Evolutionary conservation across 2,329 filamentous ascomycete genomes (phyloP), one percentile per base, ranked within the genome.

Genomic region (Stachybotrys chartarum): DNA sequence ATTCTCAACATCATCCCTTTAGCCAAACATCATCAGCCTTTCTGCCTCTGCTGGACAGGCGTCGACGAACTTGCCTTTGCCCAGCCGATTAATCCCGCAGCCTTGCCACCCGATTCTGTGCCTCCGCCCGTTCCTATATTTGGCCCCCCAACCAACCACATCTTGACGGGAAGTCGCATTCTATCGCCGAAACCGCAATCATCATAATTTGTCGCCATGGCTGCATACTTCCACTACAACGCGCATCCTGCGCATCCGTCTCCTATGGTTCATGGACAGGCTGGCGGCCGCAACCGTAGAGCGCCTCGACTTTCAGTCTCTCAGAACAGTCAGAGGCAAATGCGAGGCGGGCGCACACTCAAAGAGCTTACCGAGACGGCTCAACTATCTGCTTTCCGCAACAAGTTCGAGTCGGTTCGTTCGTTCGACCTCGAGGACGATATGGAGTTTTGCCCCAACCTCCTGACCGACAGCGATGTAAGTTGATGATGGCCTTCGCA

Each of bases 371-470:
- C 85, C 64, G 91, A 96, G 72, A 81, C 87, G n/a, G 84, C 85
- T 18, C 83, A 86, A 52, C 78, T 95, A 57, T 81, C 82, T 58
- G 84, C 86, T 59, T 97, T 96, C 77, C 88, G 93, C 64, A 84
- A 84, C 63, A 87, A 91, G 68, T 96, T 96, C 64, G 92, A 97
- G 76, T 89, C 91, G 60, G 91, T 90, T 57, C 85, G 91, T 57
- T 96, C 92, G 10, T 97, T 97, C 68, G 93, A 97, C 64, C 81
- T 97, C 59, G 93, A 97, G 68, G 93, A 97, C 70, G 93, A 97
- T 71, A 82, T 96, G 75, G 88, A 96, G 73, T 97, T 97, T 74
- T 97, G 92, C 75, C 93, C 93, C 60, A 86, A 87, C 70, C 82
- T 97, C 64, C 79, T 97, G 77, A 96, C 91, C 42, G 92, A 97